These are phyloP conservation scores for Podospora pseudopauciseta DNA, from an alignment of 495 filamentous ascomycete genomes.

Conservation along the genomic window DNA sequence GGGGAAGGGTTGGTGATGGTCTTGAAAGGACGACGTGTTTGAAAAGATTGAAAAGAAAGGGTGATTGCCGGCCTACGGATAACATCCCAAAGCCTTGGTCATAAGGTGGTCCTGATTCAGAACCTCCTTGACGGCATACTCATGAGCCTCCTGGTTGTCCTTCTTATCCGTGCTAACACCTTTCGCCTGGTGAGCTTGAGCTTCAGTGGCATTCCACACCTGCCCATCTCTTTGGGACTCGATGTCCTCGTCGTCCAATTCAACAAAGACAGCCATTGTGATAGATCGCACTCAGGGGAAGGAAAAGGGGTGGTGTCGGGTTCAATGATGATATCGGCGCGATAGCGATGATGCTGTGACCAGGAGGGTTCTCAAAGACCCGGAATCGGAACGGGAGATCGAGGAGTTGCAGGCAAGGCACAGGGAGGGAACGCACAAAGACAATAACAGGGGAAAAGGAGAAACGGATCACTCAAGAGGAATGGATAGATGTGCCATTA, in stretches of 20 bases:
- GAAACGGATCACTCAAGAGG: neutral
- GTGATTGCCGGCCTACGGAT: conserved; percentile 66
- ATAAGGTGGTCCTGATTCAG: conserved; percentile 66
- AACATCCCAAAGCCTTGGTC: conserved; percentile 77
- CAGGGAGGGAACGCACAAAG: neutral
- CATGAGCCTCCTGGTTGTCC: conserved; percentile 22
- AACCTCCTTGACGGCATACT: conserved; percentile 46
- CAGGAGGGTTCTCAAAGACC: neutral
- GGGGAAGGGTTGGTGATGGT: conserved; percentile 21
- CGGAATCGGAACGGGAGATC: neutral
- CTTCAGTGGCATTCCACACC: conserved; percentile 1
- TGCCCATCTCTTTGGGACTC: conserved; percentile 40
- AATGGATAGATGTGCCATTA: conserved; percentile 5
- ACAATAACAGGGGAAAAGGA: conserved; percentile 1
- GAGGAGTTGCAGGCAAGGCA: neutral
- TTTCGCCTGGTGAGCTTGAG: conserved; percentile 11
- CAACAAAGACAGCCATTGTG: conserved; percentile 62
- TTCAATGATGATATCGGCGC: conserved; percentile 1
- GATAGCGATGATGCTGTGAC: neutral
- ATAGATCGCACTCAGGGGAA: neutral
- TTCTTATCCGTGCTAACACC: conserved; percentile 10
- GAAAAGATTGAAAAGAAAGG: conserved; percentile 19
- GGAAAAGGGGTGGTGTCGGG: neutral
- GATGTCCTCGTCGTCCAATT: conserved; percentile 55
- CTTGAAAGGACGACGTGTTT: conserved; percentile 4